Conservation (phyloP, 352 stramenopile species). For the Phytopythium montanum region DNA sequence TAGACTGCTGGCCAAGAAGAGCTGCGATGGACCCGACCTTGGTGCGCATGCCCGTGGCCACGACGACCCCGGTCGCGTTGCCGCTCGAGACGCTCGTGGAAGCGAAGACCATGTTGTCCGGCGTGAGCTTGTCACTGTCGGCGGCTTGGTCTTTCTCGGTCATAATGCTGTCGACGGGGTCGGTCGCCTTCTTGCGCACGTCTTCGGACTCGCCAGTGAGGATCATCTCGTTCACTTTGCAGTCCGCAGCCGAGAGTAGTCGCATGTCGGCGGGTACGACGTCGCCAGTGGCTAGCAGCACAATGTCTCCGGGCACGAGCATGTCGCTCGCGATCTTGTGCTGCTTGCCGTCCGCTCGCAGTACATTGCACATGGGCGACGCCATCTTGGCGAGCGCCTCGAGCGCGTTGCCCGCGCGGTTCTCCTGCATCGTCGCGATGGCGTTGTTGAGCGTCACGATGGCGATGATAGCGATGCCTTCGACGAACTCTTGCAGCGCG, state of each 20-base stretch:
- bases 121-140: conserved; percentile 31
- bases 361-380: conserved; percentile 29
- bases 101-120: conserved; percentile 87
- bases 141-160: conserved; percentile 2
- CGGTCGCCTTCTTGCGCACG: conserved; percentile 36
- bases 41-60: conserved; percentile 38
- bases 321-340: conserved; percentile 26
- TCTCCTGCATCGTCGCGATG: conserved; percentile 34
- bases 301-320: conserved; percentile 54
- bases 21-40: conserved; percentile 42
- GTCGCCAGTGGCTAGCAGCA: conserved; percentile 82
- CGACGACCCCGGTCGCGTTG: conserved; percentile 36
- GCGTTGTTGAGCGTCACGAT: conserved; percentile 39
- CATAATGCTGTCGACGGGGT: neutral
- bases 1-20: conserved; percentile 22
- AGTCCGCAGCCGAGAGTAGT: conserved; percentile 62
- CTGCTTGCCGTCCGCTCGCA: conserved; percentile 15
- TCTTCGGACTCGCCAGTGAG: conserved; percentile 88
- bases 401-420: conserved; percentile 27
- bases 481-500: conserved; percentile 32
- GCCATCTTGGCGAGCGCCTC: conserved; percentile 30
- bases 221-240: conserved; percentile 88
- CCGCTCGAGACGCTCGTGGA: conserved; percentile 63
- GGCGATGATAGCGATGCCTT: conserved; percentile 31
- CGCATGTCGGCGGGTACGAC: conserved; percentile 86